Evolutionary conservation across 805 yeast genomes (phyloP).

Genomic region (Groenewaldozyma tartarivorans): DNA sequence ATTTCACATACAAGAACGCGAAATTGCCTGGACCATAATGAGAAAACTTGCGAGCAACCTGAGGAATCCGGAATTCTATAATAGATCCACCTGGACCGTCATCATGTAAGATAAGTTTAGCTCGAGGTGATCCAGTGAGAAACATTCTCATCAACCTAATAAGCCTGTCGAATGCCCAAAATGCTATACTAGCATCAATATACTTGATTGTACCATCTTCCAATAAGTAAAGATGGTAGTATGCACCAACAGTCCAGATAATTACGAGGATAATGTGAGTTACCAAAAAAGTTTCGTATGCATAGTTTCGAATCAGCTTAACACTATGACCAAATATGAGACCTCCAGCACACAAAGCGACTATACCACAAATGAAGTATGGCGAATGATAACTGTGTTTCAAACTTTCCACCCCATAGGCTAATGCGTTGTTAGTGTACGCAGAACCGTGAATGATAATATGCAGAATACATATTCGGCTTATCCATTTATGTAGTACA

Average conservation of each 20-base stretch:
- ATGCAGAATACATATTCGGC: conserved; percentile 40
- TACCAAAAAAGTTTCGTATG: conserved; percentile 54
- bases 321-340: conserved; percentile 40
- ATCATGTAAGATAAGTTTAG: conserved; percentile 9
- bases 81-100: conserved; percentile 5
- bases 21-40: conserved; percentile 48
- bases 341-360: conserved; percentile 34
- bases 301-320: conserved; percentile 39
- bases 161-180: conserved; percentile 64
- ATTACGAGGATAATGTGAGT: conserved; percentile 49
- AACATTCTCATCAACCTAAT: conserved; percentile 43
- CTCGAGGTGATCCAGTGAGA: conserved; percentile 5
- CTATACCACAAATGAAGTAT: conserved; percentile 31
- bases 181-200: conserved; percentile 43
- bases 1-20: conserved; percentile 48
- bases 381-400: conserved; percentile 6
- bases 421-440: conserved; percentile 35
- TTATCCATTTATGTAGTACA: conserved; percentile 54
- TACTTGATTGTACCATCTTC: conserved; percentile 35
- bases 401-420: conserved; percentile 32
- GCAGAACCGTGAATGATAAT: conserved; percentile 47
- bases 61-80: conserved; percentile 18
- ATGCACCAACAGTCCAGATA: conserved; percentile 43
- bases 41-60: conserved; percentile 23
- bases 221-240: conserved; percentile 42